Conservation (phyloP, 768 basidiomycete genomes). For the Macrolepiota fuliginosa region DNA sequence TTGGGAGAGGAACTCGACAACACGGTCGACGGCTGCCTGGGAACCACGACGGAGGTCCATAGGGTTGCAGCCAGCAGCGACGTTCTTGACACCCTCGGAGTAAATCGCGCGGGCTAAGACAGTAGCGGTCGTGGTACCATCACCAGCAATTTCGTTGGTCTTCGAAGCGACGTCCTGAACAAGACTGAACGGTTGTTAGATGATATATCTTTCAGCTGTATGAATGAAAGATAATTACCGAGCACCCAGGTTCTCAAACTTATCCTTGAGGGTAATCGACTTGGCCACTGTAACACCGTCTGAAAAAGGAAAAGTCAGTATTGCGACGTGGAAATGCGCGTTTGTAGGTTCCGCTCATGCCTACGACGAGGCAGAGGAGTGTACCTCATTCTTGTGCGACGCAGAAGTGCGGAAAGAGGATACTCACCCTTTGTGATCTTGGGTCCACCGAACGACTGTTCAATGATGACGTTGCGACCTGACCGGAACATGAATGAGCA, state of each 20-base stretch:
- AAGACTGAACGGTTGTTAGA: constrained; percentile 47
- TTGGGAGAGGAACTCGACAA: constrained; percentile 84
- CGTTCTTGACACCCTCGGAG: constrained; percentile 98
- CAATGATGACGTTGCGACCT: constrained; percentile 99
- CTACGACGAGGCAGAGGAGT: neutral
- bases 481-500: constrained; percentile 15
- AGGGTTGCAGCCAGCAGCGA: constrained; percentile 98
- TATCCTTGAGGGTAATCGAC: constrained; percentile 91
- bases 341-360: neutral
- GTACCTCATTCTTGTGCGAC: neutral
- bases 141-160: constrained; percentile 96
- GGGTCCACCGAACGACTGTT: constrained; percentile 84
- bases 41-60: constrained; percentile 99
- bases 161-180: constrained; percentile 95
- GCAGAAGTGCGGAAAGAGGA: neutral
- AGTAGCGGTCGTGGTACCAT: constrained; percentile 97
- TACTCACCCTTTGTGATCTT: constrained; percentile 92
- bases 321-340: neutral
- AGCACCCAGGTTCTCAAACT: constrained; percentile 98
- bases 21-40: constrained; percentile 94
- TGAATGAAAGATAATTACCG: constrained; percentile 55
- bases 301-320: constrained; percentile 25
- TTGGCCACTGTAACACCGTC: constrained; percentile 99
- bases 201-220: neutral
- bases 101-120: constrained; percentile 97